These are phyloP conservation scores for Flaveria bidentis DNA, from an alignment of 129 eudicot genomes.

Conservation along the genomic window DNA sequence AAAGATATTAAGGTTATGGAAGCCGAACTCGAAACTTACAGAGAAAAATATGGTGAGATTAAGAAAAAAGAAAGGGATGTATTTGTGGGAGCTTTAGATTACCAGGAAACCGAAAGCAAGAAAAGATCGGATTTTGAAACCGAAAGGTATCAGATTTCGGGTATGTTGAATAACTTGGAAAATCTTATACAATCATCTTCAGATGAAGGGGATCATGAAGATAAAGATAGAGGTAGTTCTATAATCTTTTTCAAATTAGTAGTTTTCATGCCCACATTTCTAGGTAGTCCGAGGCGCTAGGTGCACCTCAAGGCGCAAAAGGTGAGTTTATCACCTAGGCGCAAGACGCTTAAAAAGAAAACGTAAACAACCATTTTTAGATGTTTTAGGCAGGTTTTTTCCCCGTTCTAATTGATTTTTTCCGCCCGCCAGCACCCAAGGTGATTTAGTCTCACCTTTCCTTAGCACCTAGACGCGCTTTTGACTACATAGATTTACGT, in stretches of 20 bases:
- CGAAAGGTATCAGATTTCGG: conserved; percentile 54
- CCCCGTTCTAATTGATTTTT: too few relatives aligned
- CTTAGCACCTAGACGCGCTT: too few relatives aligned
- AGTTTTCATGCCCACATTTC: background rate
- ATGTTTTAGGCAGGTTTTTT: too few relatives aligned
- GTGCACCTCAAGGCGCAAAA: too few relatives aligned
- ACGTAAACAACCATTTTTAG: too few relatives aligned
- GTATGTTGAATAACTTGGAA: conserved; percentile 56
- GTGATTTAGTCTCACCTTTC: too few relatives aligned
- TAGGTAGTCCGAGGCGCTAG: too few relatives aligned
- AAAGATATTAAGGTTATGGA: conserved; percentile 60
- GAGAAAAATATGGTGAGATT: conserved; percentile 50
- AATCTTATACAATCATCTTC: conserved; percentile 32
- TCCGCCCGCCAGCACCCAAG: too few relatives aligned
- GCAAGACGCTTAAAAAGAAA: too few relatives aligned
- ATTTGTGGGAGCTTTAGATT: conserved; percentile 41
- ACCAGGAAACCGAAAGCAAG: conserved; percentile 35
- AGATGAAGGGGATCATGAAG: conserved; percentile 30
- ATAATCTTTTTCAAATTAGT: background rate
- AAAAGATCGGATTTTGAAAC: conserved; percentile 44
- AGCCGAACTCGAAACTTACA: conserved; percentile 45
- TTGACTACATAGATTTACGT: too few relatives aligned
- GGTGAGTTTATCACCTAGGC: too few relatives aligned
- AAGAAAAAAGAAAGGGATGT: conserved; percentile 39
- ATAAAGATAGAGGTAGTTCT: conserved; percentile 44